Evolutionary conservation across 2,329 filamentous ascomycete species (phyloP), one percentile per base, ranked within the genome.

Genomic region (Fusarium sp.): DNA sequence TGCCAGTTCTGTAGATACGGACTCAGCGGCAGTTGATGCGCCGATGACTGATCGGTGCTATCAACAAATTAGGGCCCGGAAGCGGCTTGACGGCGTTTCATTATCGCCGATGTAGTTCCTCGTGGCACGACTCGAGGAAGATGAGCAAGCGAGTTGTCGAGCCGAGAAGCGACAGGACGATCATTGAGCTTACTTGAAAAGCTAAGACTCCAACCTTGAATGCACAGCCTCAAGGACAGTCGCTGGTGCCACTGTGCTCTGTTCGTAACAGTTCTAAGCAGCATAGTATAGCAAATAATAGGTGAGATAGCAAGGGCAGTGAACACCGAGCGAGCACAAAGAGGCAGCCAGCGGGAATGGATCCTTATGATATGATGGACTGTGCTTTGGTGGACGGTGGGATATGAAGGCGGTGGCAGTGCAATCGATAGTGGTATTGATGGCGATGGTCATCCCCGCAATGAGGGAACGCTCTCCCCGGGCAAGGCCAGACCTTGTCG

Each of bases 331-430:
- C 38, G 34, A 57, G 18, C 46, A 38, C 40, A 18, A 14, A 49
- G 38, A 42, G 17, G n/a, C 20, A 24, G 17, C 18, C 33, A 40
- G 60, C 58, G 44, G 28, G 33, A 55, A 50, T 18, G 8, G 26
- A 31, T n/a, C 20, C 8, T 38, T 24, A 24, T 24, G 22, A 24
- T 22, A 20, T 36, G 40, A 55, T 49, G 45, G 62, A 69, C 52
- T 58, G 66, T 69, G 66, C 66, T 59, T 10, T n/a, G 45, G 58
- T 61, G 42, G 31, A 20, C 43, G 50, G 54, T 57, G 65, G 51
- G 46, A 57, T 60, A 61, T 60, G 51, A 62, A 28, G 68, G 68
- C 53, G 68, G 68, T 71, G 68, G 68, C 68, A 71, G 68, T 71
- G 68, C 68, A 71, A 38, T 52, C 26, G 49, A 50, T 53, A 65